Evolutionary conservation across 805 yeast genomes (phyloP), one percentile per base, ranked within the genome.

Genomic region (Barnettozyma populi): DNA sequence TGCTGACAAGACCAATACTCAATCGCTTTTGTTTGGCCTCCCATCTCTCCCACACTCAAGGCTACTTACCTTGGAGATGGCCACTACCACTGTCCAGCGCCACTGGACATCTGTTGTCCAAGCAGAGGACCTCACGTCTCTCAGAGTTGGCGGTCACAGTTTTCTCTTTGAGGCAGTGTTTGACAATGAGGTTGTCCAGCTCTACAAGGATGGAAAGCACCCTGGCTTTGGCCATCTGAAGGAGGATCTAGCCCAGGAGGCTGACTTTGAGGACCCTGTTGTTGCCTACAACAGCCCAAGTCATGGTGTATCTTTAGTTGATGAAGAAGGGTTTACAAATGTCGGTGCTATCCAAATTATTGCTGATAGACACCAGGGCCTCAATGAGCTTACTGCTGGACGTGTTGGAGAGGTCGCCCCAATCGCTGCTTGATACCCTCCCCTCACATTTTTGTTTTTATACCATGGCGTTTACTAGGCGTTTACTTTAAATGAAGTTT

Each of bases 21-120:
- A 75, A 31, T 84, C 92, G 14, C 68, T 88, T 60, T 71, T 88
- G 31, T 86, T 84, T 68, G 92, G 84, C 0, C 70, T 86, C 50
- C 95, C 95, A 5, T 78, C 81, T 20, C 71, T 86, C 57, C 95
- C 95, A 3, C 80, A 75, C 49, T 78, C 80, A 29, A 77, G 80
- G 55, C 82, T 82, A 52, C 58, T 86, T 63, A 46, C 53, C 2
- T 18, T 44, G 29, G 13, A 45, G 19, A 5, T 49, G 10, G 45
- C 55, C 5, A 21, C 27, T 2, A n/a, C 41, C 7, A 41, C 57
- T 13, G 40, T 63, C 9, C 10, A 29, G 21, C 54, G 50, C 20
- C 49, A 56, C 43, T 60, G 63, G 63, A 7, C 31, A 1, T 19
- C 29, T 1, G 46, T 53, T 36, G 9, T 35, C 10, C 24, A 24